These are phyloP conservation scores for Hypoxylon sp. DNA, from an alignment of 2,329 filamentous ascomycete species.

Conservation along the genomic window DNA sequence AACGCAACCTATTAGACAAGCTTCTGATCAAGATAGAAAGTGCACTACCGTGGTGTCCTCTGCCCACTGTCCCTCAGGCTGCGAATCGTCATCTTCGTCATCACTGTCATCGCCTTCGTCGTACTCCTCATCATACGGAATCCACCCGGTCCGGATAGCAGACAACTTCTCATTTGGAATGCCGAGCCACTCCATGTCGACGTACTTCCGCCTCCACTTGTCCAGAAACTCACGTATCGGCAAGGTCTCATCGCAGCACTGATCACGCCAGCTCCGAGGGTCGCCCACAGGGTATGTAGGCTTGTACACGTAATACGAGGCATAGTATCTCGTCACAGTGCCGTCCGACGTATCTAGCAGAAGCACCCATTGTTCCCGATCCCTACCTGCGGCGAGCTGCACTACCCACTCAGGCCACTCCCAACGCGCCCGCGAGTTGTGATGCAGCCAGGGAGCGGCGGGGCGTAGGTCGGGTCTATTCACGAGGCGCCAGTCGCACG, in stretches of 20 bases:
- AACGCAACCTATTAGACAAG: not conserved
- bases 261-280: slow-evolving; percentile 18
- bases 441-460: not conserved
- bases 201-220: slow-evolving; percentile 6
- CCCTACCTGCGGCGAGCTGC: slow-evolving; percentile 13
- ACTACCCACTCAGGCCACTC: slow-evolving; percentile 20
- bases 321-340: slow-evolving; percentile 19
- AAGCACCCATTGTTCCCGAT: slow-evolving; percentile 7
- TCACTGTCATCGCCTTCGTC: not conserved
- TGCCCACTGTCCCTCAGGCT: not conserved
- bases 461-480: not conserved
- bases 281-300: slow-evolving; percentile 12
- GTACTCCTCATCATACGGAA: not conserved
- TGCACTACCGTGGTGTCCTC: slow-evolving; percentile 7
- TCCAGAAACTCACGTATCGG: slow-evolving; percentile 7
- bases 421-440: not conserved
- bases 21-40: not conserved
- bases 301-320: slow-evolving; percentile 8
- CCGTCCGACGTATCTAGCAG: slow-evolving; percentile 20
- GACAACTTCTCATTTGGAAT: slow-evolving; percentile 10
- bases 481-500: slow-evolving; percentile 21
- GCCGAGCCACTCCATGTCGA: slow-evolving; percentile 7
- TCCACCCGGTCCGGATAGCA: slow-evolving; percentile 3
- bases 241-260: slow-evolving; percentile 7
- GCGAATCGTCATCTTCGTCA: not conserved